These are phyloP conservation scores for Hypoxylon sp. DNA, from an alignment of 2,329 filamentous ascomycete genomes.

Conservation along the genomic window DNA sequence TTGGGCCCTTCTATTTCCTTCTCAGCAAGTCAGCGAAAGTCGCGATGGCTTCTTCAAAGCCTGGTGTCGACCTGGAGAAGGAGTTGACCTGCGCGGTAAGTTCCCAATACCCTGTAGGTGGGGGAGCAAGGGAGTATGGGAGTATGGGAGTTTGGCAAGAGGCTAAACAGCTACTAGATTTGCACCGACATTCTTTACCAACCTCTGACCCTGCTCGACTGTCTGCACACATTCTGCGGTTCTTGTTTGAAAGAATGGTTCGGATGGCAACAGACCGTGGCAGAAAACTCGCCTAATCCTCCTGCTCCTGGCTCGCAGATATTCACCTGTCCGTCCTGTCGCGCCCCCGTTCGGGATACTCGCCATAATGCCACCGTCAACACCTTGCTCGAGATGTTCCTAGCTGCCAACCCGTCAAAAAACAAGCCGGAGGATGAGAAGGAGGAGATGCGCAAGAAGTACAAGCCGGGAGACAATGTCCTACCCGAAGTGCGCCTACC, in stretches of 20 bases:
- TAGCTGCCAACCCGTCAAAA: slow-evolving; percentile 82
- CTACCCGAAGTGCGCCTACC: slow-evolving; percentile 70
- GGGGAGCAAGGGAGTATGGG: too few species aligned
- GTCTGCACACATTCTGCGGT: slow-evolving; percentile 95
- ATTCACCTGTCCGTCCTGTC: slow-evolving; percentile 94
- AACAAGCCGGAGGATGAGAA: slow-evolving; percentile 79
- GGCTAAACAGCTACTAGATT: slow-evolving; percentile 70
- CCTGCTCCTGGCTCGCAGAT: slow-evolving; percentile 62
- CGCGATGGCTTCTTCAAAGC: slow-evolving; percentile 64
- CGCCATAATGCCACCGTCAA: slow-evolving; percentile 91
- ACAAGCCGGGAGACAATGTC: slow-evolving; percentile 85
- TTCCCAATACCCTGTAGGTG: slow-evolving; percentile 45
- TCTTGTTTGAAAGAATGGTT: slow-evolving; percentile 98
- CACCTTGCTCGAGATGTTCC: slow-evolving; percentile 88
- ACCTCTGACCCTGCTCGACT: slow-evolving; percentile 90
- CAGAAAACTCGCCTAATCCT: slow-evolving; percentile 63
- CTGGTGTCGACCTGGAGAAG: slow-evolving; percentile 81
- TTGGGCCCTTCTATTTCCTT: background rate
- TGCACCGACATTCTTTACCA: slow-evolving; percentile 96
- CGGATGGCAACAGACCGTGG: slow-evolving; percentile 76
- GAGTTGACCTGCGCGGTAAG: slow-evolving; percentile 95
- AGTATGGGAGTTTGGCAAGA: slow-evolving; percentile 16
- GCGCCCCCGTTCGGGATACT: slow-evolving; percentile 86
- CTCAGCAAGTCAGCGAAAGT: slow-evolving; percentile 15
- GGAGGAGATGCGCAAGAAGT: slow-evolving; percentile 79